Evolutionary conservation across 257 asterid species (phyloP).

Genomic region (Nicotiana otophora): DNA sequence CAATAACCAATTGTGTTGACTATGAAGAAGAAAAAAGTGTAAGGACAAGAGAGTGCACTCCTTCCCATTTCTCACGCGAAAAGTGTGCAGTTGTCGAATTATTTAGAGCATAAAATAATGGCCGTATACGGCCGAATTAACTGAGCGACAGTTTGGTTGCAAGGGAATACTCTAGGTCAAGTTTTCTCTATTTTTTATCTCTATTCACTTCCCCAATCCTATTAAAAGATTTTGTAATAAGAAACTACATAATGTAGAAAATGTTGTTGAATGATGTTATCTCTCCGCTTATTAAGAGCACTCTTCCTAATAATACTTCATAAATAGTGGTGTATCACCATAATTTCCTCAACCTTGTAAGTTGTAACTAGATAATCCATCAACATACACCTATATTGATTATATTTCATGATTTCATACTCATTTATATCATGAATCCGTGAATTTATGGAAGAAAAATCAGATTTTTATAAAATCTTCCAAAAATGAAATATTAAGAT

Average conservation of each 20-base stretch:
- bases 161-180: slow-evolving; percentile 23
- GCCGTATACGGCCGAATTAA: neutral
- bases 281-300: neutral
- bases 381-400: no score
- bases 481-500: no score
- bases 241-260: neutral
- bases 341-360: neutral
- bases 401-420: no score
- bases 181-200: neutral
- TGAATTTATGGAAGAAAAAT: no score
- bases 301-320: neutral
- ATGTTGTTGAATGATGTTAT: neutral
- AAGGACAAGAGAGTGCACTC: neutral
- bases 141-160: slow-evolving; percentile 21
- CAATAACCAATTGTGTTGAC: slow-evolving; percentile 30
- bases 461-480: no score
- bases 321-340: neutral
- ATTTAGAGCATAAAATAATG: neutral
- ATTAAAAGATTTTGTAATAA: neutral
- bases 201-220: neutral
- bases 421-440: no score
- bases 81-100: neutral
- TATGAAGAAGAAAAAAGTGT: neutral
- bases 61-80: slow-evolving; percentile 19
- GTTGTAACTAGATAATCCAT: no score